Percentiles rank a stretch among this genome's conserved stretches.
phyloP scores from a whole-genome alignment of 371 early-diverging fungal species.

The Syncephalastrum monosporum region DNA sequence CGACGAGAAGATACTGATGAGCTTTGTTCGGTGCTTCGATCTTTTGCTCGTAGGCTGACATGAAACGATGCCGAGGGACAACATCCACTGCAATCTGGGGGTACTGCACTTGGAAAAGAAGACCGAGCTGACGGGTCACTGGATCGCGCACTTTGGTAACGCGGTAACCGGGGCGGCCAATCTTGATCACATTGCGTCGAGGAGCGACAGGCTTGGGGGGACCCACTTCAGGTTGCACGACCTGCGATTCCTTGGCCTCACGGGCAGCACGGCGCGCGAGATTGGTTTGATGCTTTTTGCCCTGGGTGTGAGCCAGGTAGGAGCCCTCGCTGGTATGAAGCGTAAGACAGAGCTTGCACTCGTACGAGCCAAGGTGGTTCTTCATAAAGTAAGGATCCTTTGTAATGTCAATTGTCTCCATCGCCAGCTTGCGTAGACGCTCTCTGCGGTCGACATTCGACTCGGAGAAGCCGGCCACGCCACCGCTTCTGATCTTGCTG shows the following conservation, averaged over 20 bases:
- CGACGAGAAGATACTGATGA: conserved; percentile 92
- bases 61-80: conserved; percentile 92
- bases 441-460: conserved; percentile 93
- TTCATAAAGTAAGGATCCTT: conserved; percentile 98
- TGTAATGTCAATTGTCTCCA: conserved; percentile 96
- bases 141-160: conserved; percentile 94
- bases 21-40: conserved; percentile 87
- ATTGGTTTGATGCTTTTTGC: conserved; percentile 98
- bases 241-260: conserved; percentile 77
- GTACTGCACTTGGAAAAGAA: conserved; percentile 93
- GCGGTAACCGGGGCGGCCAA: conserved; percentile 97
- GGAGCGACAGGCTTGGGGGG: conserved; percentile 46
- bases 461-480: conserved; percentile 83
- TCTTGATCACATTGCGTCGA: conserved; percentile 80
- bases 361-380: conserved; percentile 97
- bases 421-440: conserved; percentile 91
- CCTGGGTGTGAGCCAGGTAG: conserved; percentile 97
- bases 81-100: conserved; percentile 83
- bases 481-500: conserved; percentile 90
- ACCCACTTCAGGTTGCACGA: conserved; percentile 52
- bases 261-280: conserved; percentile 90
- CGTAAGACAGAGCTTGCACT: conserved; percentile 95
- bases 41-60: conserved; percentile 96
- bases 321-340: conserved; percentile 96
- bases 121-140: conserved; percentile 81